Conservation (phyloP, 352 stramenopile genomes). For the Globisporangium orthogonon region DNA sequence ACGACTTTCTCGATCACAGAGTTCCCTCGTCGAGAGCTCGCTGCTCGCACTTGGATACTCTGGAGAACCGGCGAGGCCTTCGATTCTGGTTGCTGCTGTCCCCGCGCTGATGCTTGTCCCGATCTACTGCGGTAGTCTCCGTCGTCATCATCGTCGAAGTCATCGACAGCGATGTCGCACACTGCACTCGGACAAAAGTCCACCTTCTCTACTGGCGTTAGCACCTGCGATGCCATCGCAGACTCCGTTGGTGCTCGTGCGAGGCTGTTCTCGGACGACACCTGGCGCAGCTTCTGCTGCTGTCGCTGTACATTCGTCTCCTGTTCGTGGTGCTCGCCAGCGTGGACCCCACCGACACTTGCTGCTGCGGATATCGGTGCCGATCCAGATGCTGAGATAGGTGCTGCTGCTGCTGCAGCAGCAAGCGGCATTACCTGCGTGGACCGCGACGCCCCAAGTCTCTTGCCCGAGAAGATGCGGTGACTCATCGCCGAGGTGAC, state of each 20-base stretch:
- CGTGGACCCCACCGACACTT: neutral
- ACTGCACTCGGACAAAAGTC: constrained; percentile 24
- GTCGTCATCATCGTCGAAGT: constrained; percentile 6
- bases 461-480: constrained; percentile 48
- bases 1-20: constrained; percentile 11
- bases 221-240: neutral
- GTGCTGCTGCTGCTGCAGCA: neutral
- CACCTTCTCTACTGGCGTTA: constrained; percentile 10
- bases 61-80: constrained; percentile 1
- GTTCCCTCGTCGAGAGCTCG: neutral
- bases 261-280: constrained; percentile 25
- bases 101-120: neutral
- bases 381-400: neutral
- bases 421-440: constrained; percentile 54
- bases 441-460: constrained; percentile 40
- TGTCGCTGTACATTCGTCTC: neutral
- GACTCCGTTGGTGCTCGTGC: neutral
- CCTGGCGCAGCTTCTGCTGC: constrained; percentile 13
- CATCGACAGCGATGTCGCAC: constrained; percentile 23
- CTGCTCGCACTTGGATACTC: neutral
- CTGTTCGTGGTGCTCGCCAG: neutral
- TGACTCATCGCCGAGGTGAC: constrained; percentile 57
- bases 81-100: neutral
- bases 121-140: neutral
- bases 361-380: neutral